Conservation (phyloP, 169 alveolate species). For the Cryptosporidium muris region DNA sequence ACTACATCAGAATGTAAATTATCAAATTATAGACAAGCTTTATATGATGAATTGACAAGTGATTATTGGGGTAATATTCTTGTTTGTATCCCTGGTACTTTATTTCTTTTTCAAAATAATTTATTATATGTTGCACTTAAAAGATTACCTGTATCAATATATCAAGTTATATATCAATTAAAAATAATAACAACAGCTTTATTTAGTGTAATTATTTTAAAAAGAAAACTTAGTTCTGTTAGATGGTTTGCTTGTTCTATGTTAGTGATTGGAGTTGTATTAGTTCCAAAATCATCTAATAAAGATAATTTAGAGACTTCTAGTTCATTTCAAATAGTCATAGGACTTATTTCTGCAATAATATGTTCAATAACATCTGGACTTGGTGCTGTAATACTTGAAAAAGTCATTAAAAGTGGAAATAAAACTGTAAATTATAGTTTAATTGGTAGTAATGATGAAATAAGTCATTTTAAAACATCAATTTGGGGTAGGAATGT, state of each 20-base stretch:
- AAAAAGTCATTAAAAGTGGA: constrained; percentile 32
- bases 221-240: constrained; percentile 15
- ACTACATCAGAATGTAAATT: constrained; percentile 31
- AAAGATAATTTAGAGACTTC: not conserved
- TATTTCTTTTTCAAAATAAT: constrained; percentile 50
- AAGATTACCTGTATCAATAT: constrained; percentile 54
- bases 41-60: constrained; percentile 28
- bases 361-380: constrained; percentile 65
- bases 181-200: constrained; percentile 53
- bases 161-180: constrained; percentile 48
- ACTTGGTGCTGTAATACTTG: constrained; percentile 57
- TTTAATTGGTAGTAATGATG: not conserved
- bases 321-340: constrained; percentile 1
- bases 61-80: constrained; percentile 35
- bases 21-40: constrained; percentile 9
- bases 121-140: constrained; percentile 55
- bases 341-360: constrained; percentile 46
- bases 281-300: constrained; percentile 37
- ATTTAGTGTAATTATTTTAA: constrained; percentile 30
- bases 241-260: constrained; percentile 64
- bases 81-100: constrained; percentile 44
- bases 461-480: constrained; percentile 12
- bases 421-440: not conserved
- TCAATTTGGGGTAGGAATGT: constrained; percentile 69
- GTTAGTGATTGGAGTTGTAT: constrained; percentile 40